Base-by-base conservation (phyloP, 73 alveolate species). In the Uronychia binucleata region DNA sequence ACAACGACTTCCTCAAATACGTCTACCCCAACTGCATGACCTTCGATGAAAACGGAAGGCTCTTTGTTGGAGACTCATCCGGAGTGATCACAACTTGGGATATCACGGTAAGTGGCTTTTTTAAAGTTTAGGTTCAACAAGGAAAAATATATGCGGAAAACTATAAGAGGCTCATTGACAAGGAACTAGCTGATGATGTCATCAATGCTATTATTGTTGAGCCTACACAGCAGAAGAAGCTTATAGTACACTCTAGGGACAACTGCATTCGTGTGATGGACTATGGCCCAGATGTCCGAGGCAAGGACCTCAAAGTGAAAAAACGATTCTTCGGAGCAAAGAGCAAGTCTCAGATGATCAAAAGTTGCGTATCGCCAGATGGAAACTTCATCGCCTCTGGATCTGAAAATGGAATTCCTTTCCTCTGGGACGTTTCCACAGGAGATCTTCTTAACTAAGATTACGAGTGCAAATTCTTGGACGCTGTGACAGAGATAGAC, bases 61-160 rank as follows among this genome's bases (percentile, higher is more conserved):
- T 98, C 83, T 97, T 89, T 82, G 97, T 97, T 28, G 99, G 99
- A 14, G 99, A 98, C 90, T 93, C 99, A 5, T 82, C 91, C 27
- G 99, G 99, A 25, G 85, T 87, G 74, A 93, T 98, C 31, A 95
- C 91, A 34, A 86, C 93, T 46, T 98, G 97, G 98, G 97, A 92
- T 78, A 79, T 97, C 34, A 77, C 92, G 33, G 82, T 95, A 0
- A 91, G 93, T 28, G 94, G 87, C 34, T 5, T 19, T 46, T 46
- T 19, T 46, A 19, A 46, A 5, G 19, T 46, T 46, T 46, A 46
- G 67, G 19, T 46, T 19, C 67, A 46, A 46, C 67, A 46, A 46
- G 97, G 92, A 30, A 79, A 77, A 75, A 93, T 95, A 26, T 90
- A 86, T 58, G 94, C 95, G 77, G 96, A 93, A 34, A 94, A 95